Evolutionary conservation across 1,139 yeast species (phyloP), one percentile per base, ranked within the genome.

Genomic region (Arxiozyma slooffiae): DNA sequence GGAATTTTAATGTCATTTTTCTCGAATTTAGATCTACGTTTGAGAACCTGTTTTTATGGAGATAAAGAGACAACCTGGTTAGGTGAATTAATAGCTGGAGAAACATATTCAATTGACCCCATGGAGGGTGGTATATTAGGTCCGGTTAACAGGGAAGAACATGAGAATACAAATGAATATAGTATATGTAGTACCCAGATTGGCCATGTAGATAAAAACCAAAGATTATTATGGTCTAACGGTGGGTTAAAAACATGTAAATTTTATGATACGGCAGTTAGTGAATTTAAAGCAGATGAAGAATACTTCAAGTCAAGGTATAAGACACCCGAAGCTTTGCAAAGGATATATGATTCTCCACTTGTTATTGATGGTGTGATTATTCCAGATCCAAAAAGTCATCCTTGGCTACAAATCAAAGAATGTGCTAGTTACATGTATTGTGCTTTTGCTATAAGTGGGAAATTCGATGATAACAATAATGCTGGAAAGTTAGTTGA

Each of bases 171-270:
- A 4, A 26, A 42, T 14, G 41, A 76, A 71, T 58, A 65, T 39
- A 84, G 79, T 60, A 67, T 82, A 7, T 82, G 89, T 58, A 77
- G 85, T 0, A 73, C 81, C 1, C 89, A 83, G 62, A 86, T 88
- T 0, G 87, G 85, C 0, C 90, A 83, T 63, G 62, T 80, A 0
- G 67, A 71, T 50, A 67, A 67, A 22, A 79, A 80, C 5, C 69
- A 70, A 44, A 56, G 65, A 8, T 61, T 82, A 30, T 57, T 82
- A 14, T 83, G 89, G 88, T 74, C 82, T 49, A 82, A 82, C 58
- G 82, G 88, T 2, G 89, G 89, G 0, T 77, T 81, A 57, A 67
- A 73, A 30, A 78, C 68, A 51, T 83, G 89, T 64, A 82, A 82
- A 60, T 76, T 77, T 51, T 64, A 67, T 1, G 67, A 67, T 44